Conservation (phyloP, 495 filamentous ascomycete genomes). For the Gamarada debralockiae region DNA sequence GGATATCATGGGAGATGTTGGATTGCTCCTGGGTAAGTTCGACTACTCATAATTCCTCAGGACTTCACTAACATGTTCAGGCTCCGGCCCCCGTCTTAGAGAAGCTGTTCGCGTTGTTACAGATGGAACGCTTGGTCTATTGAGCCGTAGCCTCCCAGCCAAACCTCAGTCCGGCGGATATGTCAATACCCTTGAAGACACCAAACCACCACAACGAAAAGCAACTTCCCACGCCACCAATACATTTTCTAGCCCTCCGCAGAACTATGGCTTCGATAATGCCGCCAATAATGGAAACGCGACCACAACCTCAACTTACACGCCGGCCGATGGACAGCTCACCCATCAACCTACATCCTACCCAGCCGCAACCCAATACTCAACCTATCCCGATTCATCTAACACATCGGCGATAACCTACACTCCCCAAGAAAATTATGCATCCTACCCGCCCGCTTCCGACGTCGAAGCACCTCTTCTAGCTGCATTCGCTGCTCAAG, state of each 20-base stretch:
- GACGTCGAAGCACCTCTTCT: constrained; percentile 22
- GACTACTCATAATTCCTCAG: background rate
- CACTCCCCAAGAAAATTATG: constrained; percentile 12
- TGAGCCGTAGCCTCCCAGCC: constrained; percentile 5
- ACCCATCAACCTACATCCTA: constrained; percentile 21
- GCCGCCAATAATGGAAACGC: constrained; percentile 3
- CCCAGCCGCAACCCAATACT: constrained; percentile 25
- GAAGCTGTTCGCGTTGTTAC: constrained; percentile 23
- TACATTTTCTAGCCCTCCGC: background rate
- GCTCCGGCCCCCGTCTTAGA: constrained; percentile 21
- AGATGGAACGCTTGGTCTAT: constrained; percentile 21
- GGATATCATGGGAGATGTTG: constrained; percentile 56
- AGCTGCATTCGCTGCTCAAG: constrained; percentile 20
- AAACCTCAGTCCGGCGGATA: background rate
- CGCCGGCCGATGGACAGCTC: constrained; percentile 1
- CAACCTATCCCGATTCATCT: constrained; percentile 14
- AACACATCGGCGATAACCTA: constrained; percentile 15
- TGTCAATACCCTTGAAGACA: background rate
- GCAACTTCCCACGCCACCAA: background rate
- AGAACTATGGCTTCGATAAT: constrained; percentile 5
- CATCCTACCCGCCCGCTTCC: constrained; percentile 3
- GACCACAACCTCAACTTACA: constrained; percentile 6
- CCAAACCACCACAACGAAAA: constrained; percentile 4
- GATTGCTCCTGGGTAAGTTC: constrained; percentile 21
- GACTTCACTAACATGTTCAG: constrained; percentile 14